Conservation (phyloP, 2,329 filamentous ascomycete species). For the Mariannaea sp. region DNA sequence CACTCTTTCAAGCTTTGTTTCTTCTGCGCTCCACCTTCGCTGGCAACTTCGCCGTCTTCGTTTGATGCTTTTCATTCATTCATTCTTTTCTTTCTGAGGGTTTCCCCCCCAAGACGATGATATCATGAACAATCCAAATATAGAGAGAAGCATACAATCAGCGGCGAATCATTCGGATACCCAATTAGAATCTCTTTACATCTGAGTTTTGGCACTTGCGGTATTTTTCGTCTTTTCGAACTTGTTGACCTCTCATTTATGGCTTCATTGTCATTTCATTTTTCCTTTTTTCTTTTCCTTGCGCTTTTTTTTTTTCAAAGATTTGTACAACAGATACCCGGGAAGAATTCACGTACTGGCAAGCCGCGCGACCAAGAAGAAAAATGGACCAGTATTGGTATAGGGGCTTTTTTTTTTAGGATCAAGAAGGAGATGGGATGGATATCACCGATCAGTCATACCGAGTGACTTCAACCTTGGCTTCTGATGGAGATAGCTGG, state of each 20-base stretch:
- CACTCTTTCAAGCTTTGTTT: conserved; percentile 13
- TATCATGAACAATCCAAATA: conserved; percentile 1
- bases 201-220: neutral
- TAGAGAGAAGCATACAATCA: conserved; percentile 5
- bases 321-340: conserved; percentile 40
- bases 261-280: conserved; percentile 12
- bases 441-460: conserved; percentile 8
- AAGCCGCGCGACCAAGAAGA: conserved; percentile 13
- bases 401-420: neutral
- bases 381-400: conserved; percentile 4
- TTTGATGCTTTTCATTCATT: neutral
- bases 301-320: conserved; percentile 23
- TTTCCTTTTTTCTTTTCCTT: conserved; percentile 20
- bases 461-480: conserved; percentile 13
- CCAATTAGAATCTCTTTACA: conserved; percentile 1
- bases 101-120: conserved; percentile 2
- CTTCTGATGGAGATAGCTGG: conserved; percentile 21
- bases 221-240: neutral
- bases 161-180: neutral
- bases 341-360: conserved; percentile 31
- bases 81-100: conserved; percentile 1
- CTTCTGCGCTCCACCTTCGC: conserved; percentile 11
- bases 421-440: conserved; percentile 2
- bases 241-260: conserved; percentile 29
- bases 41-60: conserved; percentile 22